Evolutionary conservation across 2,329 filamentous ascomycete genomes (phyloP).

Genomic region (Cyclaneusma minus): DNA sequence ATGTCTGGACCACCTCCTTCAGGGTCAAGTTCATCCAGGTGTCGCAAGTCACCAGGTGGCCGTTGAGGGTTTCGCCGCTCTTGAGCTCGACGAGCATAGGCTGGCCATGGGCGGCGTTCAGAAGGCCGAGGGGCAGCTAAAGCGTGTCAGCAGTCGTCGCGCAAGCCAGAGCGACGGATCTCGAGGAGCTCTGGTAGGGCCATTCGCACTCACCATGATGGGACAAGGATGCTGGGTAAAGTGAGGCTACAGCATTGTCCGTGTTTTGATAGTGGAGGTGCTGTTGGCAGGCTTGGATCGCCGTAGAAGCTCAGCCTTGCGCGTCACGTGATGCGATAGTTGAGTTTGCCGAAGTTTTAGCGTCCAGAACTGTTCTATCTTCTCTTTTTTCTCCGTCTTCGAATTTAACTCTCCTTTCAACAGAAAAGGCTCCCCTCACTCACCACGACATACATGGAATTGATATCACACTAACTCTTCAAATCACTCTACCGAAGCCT

Average conservation of each 20-base stretch:
- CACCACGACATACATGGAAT: too few relatives aligned
- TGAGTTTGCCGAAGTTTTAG: constrained; percentile 1
- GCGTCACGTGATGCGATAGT: background rate
- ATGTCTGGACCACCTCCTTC: constrained; percentile 94
- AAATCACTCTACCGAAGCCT: too few relatives aligned
- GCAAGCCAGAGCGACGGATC: background rate
- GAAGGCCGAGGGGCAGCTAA: constrained; percentile 60
- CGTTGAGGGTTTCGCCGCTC: constrained; percentile 94
- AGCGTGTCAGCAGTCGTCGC: background rate
- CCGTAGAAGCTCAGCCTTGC: background rate
- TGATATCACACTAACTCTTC: too few relatives aligned
- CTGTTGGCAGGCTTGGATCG: too few relatives aligned
- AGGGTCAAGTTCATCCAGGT: constrained; percentile 99
- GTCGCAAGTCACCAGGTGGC: constrained; percentile 89
- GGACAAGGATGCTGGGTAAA: too few relatives aligned
- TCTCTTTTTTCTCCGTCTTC: background rate
- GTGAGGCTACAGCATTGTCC: too few relatives aligned
- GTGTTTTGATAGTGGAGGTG: too few relatives aligned
- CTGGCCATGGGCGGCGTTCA: constrained; percentile 92
- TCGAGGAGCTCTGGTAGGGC: background rate
- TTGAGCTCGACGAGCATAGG: constrained; percentile 97
- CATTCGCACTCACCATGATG: constrained; percentile 2
- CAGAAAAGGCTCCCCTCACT: background rate
- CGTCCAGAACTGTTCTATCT: background rate
- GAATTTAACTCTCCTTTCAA: background rate